These are phyloP conservation scores for Yamadazyma ubonensis DNA, from an alignment of 805 yeast species.

Conservation along the genomic window DNA sequence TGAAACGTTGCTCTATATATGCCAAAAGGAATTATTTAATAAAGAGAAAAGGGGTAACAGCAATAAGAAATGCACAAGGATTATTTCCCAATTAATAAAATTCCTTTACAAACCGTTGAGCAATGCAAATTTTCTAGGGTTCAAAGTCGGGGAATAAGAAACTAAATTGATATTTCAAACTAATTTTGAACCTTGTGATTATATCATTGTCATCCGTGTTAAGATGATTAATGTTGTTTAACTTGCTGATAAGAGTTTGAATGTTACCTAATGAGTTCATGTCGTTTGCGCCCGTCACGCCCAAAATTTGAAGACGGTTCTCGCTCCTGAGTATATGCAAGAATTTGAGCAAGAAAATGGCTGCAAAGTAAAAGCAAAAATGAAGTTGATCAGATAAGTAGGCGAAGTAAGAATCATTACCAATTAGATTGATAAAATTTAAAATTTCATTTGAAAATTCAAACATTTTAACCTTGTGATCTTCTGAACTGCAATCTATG, in stretches of 20 bases:
- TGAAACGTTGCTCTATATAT: background rate
- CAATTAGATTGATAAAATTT: conserved; percentile 38
- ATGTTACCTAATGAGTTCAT: conserved; percentile 16
- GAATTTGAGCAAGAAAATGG: conserved; percentile 34
- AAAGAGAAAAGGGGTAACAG: background rate
- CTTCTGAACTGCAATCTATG: conserved; percentile 24
- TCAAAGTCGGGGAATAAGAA: conserved; percentile 12
- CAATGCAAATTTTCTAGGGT: too few relatives aligned
- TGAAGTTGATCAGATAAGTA: conserved; percentile 72
- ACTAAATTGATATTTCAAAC: conserved; percentile 16
- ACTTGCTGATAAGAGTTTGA: conserved; percentile 25
- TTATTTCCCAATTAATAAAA: too few relatives aligned
- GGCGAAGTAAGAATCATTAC: conserved; percentile 58
- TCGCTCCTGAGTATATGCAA: conserved; percentile 13
- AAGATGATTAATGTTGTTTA: conserved; percentile 27
- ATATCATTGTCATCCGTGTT: conserved; percentile 29
- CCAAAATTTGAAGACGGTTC: conserved; percentile 7
- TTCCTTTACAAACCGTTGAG: too few relatives aligned
- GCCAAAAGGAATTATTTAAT: background rate
- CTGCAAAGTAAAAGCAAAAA: conserved; percentile 47
- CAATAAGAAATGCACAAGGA: background rate
- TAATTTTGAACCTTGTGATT: conserved; percentile 28
- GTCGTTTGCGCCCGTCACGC: conserved; percentile 11
- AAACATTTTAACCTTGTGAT: conserved; percentile 33
- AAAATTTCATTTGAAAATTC: conserved; percentile 44